Evolutionary conservation across 2,329 filamentous ascomycete genomes (phyloP).

Genomic region (Chrysosporium queenslandicum): DNA sequence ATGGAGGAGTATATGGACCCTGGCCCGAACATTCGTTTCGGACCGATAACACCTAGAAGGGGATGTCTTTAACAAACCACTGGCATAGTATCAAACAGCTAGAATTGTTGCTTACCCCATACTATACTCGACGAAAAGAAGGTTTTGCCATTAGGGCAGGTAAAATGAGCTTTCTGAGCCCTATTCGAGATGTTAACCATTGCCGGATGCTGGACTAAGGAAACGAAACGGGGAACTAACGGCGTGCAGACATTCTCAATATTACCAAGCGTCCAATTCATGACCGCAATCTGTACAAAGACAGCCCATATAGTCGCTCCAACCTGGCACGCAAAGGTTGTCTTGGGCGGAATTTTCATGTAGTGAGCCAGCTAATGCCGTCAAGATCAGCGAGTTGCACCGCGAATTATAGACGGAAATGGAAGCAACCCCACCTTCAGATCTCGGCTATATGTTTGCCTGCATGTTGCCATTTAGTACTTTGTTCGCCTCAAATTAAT

Average conservation of each 20-base stretch:
- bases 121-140: slow-evolving; percentile 59
- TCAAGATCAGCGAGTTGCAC: not conserved
- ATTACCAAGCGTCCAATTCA: slow-evolving; percentile 38
- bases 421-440: slow-evolving; percentile 4
- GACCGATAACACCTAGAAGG: slow-evolving; percentile 54
- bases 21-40: slow-evolving; percentile 53
- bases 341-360: slow-evolving; percentile 33
- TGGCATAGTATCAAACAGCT: not conserved
- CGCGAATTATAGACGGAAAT: not conserved
- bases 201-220: too few relatives aligned
- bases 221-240: slow-evolving; percentile 20
- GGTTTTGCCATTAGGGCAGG: slow-evolving; percentile 44
- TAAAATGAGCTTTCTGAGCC: slow-evolving; percentile 45
- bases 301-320: slow-evolving; percentile 39
- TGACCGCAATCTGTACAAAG: slow-evolving; percentile 38
- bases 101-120: slow-evolving; percentile 45
- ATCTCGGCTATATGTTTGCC: slow-evolving; percentile 14
- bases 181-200: slow-evolving; percentile 12
- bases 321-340: slow-evolving; percentile 43
- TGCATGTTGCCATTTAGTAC: too few relatives aligned
- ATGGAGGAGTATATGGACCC: slow-evolving; percentile 52
- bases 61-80: not conserved
- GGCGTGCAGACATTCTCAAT: slow-evolving; percentile 35
- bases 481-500: not conserved
- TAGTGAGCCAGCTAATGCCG: slow-evolving; percentile 21